Conservation (phyloP, 2,329 filamentous ascomycete species). For the Penicillium sp. region DNA sequence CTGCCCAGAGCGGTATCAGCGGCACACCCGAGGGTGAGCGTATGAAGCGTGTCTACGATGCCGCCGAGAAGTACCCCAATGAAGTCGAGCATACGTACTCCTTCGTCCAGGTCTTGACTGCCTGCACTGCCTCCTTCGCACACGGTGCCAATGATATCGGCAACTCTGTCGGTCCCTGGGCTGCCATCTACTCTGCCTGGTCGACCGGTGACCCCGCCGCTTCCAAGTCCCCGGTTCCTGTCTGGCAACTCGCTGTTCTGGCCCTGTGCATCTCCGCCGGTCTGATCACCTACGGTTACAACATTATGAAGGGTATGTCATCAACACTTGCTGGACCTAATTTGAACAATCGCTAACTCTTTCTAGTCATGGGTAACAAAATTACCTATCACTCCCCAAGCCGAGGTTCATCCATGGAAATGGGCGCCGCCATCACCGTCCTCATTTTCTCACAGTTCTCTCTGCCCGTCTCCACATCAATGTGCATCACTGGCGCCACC, state of each 20-base stretch:
- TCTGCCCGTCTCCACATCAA: conserved; percentile 70
- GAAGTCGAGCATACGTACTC: conserved; percentile 62
- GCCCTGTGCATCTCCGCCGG: conserved; percentile 61
- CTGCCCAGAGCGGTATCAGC: conserved; percentile 63
- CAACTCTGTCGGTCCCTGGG: conserved; percentile 66
- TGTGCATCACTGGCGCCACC: conserved; percentile 76
- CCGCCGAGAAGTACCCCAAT: conserved; percentile 63
- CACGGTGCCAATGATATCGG: conserved; percentile 74
- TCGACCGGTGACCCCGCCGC: conserved; percentile 56
- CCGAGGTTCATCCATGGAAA: conserved; percentile 66
- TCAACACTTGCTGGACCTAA: neutral
- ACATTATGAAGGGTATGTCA: conserved; percentile 72
- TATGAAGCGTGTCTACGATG: conserved; percentile 63
- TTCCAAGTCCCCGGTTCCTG: conserved; percentile 61
- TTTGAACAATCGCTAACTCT: conserved; percentile 12
- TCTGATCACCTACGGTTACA: conserved; percentile 71
- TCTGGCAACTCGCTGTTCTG: conserved; percentile 73
- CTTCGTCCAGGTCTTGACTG: conserved; percentile 53
- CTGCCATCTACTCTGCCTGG: conserved; percentile 66
- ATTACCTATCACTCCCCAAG: conserved; percentile 65
- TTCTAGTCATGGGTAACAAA: conserved; percentile 71
- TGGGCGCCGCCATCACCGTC: conserved; percentile 72
- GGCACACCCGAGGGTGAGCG: conserved; percentile 69
- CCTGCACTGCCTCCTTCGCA: conserved; percentile 50
- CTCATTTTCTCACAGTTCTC: conserved; percentile 71